phyloP scores from a whole-genome alignment of 2,329 filamentous ascomycete genomes.

The Clonostachys rhizophaga region DNA sequence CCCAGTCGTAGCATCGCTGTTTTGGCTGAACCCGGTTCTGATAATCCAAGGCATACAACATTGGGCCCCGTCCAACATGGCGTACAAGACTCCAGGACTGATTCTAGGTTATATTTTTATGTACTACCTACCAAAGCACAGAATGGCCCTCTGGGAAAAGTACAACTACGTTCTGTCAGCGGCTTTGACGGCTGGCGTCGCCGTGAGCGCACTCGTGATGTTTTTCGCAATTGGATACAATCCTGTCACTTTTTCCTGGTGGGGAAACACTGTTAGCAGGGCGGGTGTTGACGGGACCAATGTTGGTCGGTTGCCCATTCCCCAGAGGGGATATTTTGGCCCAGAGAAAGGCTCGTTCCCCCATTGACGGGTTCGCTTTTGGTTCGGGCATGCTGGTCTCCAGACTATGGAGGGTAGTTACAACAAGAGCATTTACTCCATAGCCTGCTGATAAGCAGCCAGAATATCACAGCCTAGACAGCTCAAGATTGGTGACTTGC shows the following conservation, averaged over 20 bases:
- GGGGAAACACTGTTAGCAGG: conserved; percentile 29
- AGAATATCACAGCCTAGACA: too few species aligned
- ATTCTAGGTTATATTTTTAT: too few species aligned
- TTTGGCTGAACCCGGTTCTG: too few species aligned
- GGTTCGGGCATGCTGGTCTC: too few species aligned
- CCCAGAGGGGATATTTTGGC: conserved; percentile 22
- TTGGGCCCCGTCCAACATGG: too few species aligned
- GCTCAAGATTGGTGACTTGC: too few species aligned
- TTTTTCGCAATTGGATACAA: conserved; percentile 35
- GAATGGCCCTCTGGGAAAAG: conserved; percentile 43
- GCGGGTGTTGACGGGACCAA: conserved; percentile 17
- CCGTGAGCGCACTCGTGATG: conserved; percentile 39
- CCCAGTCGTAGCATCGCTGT: too few species aligned
- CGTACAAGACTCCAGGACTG: too few species aligned
- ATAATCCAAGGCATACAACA: conserved; percentile 1
- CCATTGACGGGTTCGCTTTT: too few species aligned
- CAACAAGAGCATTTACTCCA: too few species aligned
- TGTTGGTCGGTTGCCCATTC: conserved; percentile 12
- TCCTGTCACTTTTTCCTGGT: conserved; percentile 32
- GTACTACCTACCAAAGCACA: conserved; percentile 3
- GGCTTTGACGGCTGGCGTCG: conserved; percentile 36
- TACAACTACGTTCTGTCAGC: conserved; percentile 43
- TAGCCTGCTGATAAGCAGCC: too few species aligned
- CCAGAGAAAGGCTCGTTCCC: conserved; percentile 12
- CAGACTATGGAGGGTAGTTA: too few species aligned